phyloP scores from a whole-genome alignment of 768 basidiomycete genomes.

The Xanthoconium stramineum region DNA sequence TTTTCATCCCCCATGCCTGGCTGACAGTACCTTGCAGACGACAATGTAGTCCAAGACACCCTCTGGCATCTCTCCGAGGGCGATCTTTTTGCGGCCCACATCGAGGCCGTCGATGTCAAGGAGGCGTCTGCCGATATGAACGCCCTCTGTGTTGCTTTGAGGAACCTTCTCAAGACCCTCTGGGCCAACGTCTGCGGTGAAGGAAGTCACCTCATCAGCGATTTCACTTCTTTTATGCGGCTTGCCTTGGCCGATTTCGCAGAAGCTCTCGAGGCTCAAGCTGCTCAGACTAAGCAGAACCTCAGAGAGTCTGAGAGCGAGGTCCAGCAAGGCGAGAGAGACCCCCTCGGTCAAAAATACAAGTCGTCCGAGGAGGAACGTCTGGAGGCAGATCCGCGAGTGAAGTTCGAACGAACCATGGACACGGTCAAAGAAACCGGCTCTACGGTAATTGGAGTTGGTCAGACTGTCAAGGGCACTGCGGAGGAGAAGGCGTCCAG shows the following conservation, averaged over 20 bases:
- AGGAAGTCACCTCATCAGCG: conserved; percentile 50
- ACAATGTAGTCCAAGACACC: conserved; percentile 62
- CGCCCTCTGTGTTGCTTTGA: conserved; percentile 48
- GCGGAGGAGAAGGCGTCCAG: conserved; percentile 44
- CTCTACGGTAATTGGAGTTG: conserved; percentile 51
- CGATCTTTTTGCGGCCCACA: conserved; percentile 41
- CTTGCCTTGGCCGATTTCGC: conserved; percentile 66
- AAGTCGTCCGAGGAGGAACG: conserved; percentile 41
- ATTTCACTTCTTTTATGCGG: conserved; percentile 63
- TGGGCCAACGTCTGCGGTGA: conserved; percentile 55
- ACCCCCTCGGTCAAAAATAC: conserved; percentile 52
- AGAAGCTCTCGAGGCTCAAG: conserved; percentile 53
- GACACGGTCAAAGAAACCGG: conserved; percentile 60
- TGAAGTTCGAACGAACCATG: conserved; percentile 64
- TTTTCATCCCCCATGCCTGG: not conserved
- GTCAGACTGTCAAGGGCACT: conserved; percentile 41
- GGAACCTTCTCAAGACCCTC: conserved; percentile 47
- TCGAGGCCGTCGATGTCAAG: conserved; percentile 38
- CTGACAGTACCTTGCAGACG: conserved; percentile 39
- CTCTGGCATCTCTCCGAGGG: conserved; percentile 62
- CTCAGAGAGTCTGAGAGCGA: conserved; percentile 55
- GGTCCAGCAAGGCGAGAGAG: conserved; percentile 59
- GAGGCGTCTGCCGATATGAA: conserved; percentile 49
- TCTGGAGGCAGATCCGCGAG: conserved; percentile 45
- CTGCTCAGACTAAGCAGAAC: conserved; percentile 47